Conservation (phyloP, 2,329 filamentous ascomycete genomes). For the Venturia nashicola region DNA sequence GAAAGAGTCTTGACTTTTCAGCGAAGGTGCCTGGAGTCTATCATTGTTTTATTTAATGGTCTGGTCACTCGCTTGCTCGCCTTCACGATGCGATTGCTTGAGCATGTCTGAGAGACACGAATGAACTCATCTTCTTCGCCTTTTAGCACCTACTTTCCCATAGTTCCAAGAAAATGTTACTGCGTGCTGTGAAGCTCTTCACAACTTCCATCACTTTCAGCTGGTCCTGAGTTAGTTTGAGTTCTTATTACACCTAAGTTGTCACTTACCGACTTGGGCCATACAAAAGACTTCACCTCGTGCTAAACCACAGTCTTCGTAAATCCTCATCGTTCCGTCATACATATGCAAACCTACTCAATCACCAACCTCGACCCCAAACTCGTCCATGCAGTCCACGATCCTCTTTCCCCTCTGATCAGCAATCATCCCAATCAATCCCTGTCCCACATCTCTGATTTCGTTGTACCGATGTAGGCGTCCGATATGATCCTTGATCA, state of each 20-base stretch:
- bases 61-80: background rate
- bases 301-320: background rate
- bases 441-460: slow-evolving; percentile 55
- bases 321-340: background rate
- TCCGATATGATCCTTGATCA: slow-evolving; percentile 51
- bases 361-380: slow-evolving; percentile 31
- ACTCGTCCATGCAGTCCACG: slow-evolving; percentile 35
- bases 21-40: background rate
- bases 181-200: background rate
- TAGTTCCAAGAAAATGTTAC: background rate
- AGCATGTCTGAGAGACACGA: background rate
- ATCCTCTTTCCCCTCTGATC: slow-evolving; percentile 48
- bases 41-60: background rate
- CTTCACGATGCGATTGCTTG: background rate
- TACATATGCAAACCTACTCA: slow-evolving; percentile 14
- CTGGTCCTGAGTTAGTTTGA: background rate
- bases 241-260: background rate
- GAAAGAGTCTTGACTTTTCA: background rate
- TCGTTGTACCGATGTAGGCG: slow-evolving; percentile 59
- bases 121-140: background rate
- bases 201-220: background rate
- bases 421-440: slow-evolving; percentile 54
- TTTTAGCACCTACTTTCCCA: background rate
- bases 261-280: background rate
- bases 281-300: background rate